These are phyloP conservation scores for Aurantiochytrium sp. DNA, from an alignment of 108 stramenopile species.

Conservation along the genomic window DNA sequence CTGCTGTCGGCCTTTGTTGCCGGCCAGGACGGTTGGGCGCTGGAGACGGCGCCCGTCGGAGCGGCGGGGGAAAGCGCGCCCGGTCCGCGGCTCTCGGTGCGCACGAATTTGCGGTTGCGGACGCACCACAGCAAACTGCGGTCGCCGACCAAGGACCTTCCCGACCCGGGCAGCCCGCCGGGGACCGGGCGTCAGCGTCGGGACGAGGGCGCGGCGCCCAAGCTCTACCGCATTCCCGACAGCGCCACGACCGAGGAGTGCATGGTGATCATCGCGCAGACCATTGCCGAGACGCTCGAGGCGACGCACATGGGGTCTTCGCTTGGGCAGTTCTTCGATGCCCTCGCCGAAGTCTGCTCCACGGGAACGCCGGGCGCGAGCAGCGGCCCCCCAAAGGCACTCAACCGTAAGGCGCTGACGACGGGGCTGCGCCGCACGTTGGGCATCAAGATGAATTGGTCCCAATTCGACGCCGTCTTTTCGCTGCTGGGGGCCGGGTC, in stretches of 20 bases:
- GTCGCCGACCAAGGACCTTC: neutral
- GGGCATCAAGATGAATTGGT: slow-evolving; percentile 11
- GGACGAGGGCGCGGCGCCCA: neutral
- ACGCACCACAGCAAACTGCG: neutral
- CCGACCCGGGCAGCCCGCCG: neutral
- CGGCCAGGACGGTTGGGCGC: neutral
- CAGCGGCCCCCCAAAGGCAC: neutral
- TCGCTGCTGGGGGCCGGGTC: neutral
- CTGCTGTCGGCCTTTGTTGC: neutral
- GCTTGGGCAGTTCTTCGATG: slow-evolving; percentile 2
- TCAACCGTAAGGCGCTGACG: neutral
- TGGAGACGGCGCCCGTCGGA: too few species aligned
- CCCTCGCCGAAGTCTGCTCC: neutral
- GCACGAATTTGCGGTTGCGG: neutral
- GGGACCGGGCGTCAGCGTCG: neutral
- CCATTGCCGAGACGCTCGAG: neutral
- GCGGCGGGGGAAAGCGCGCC: too few species aligned
- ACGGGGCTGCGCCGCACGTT: neutral
- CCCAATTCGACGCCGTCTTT: neutral
- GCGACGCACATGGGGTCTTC: neutral
- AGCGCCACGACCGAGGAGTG: neutral
- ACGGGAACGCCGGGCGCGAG: neutral
- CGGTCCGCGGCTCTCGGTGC: neutral
- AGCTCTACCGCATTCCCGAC: neutral
- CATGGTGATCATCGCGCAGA: neutral